phyloP scores from a whole-genome alignment of 192 early-diverging fungal species.

The Radiomyces spectabilis region DNA sequence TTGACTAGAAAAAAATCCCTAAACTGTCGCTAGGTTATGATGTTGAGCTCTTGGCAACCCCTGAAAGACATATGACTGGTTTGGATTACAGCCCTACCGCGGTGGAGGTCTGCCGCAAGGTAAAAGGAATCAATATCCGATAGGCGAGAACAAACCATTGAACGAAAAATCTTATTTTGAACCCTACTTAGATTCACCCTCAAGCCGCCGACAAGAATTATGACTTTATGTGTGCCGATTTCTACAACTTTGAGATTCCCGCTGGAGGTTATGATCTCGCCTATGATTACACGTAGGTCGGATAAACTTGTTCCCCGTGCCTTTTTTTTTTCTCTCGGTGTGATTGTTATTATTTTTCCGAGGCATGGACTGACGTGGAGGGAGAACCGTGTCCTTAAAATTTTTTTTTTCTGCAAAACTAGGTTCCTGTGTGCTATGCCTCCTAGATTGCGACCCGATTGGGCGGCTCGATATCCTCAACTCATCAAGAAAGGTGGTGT shows the following conservation, averaged over 20 bases:
- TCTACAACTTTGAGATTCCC: constrained; percentile 60
- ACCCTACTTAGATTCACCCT: constrained; percentile 33
- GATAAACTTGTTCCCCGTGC: not conserved
- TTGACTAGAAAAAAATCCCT: not conserved
- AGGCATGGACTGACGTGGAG: too few species aligned
- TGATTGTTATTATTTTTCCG: too few species aligned
- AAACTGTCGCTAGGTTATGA: constrained; percentile 50
- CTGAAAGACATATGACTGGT: constrained; percentile 52
- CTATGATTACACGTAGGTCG: constrained; percentile 71
- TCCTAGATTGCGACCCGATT: constrained; percentile 49
- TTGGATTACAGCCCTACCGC: constrained; percentile 64
- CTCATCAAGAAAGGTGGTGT: constrained; percentile 58
- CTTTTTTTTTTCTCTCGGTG: not conserved
- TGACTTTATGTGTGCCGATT: constrained; percentile 54
- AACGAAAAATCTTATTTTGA: too few species aligned
- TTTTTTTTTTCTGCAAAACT: not conserved
- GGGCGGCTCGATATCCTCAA: constrained; percentile 60
- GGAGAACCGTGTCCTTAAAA: not conserved
- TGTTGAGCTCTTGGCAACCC: constrained; percentile 62
- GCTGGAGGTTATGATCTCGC: constrained; percentile 59
- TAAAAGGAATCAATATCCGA: constrained; percentile 11
- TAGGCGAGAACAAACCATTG: not conserved
- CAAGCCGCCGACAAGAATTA: constrained; percentile 10
- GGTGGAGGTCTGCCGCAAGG: constrained; percentile 45
- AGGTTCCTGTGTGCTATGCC: constrained; percentile 77